Evolutionary conservation across 306 rosid genomes (phyloP).

Genomic region (Argentina anserina): DNA sequence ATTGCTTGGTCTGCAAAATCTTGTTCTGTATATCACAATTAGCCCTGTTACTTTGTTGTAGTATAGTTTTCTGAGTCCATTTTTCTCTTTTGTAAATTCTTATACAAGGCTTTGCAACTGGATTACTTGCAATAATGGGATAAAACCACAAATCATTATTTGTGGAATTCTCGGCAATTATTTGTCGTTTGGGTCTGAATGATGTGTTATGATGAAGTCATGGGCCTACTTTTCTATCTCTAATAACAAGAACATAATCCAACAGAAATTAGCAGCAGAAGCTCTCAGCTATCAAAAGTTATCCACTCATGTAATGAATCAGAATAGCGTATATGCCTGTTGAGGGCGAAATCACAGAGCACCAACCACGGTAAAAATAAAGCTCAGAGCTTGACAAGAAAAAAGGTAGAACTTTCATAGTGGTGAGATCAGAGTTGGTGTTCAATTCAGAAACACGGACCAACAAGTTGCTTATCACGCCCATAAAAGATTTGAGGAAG

Average conservation of each 20-base stretch:
- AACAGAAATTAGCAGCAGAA: background rate
- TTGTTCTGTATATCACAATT: no score
- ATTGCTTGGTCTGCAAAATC: background rate
- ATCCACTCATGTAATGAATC: conserved; percentile 36
- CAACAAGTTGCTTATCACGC: background rate
- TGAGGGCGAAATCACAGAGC: conserved; percentile 72
- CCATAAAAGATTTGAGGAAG: background rate
- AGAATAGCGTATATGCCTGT: conserved; percentile 85
- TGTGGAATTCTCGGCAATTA: no score
- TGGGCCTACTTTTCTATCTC: no score
- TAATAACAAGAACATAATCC: background rate
- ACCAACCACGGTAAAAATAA: background rate
- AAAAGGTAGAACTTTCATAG: background rate
- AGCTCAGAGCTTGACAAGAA: background rate
- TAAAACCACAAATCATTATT: no score
- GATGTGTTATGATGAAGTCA: no score
- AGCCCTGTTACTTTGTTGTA: no score
- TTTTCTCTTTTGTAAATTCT: background rate
- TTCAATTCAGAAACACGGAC: background rate
- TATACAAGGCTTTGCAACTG: no score
- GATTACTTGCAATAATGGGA: no score
- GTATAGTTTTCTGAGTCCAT: no score
- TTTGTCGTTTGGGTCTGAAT: no score
- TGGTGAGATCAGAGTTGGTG: background rate
- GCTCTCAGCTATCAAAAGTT: conserved; percentile 47